Base-by-base conservation (phyloP, 192 early-diverging fungal genomes). In the Coemansia brasiliensis region DNA sequence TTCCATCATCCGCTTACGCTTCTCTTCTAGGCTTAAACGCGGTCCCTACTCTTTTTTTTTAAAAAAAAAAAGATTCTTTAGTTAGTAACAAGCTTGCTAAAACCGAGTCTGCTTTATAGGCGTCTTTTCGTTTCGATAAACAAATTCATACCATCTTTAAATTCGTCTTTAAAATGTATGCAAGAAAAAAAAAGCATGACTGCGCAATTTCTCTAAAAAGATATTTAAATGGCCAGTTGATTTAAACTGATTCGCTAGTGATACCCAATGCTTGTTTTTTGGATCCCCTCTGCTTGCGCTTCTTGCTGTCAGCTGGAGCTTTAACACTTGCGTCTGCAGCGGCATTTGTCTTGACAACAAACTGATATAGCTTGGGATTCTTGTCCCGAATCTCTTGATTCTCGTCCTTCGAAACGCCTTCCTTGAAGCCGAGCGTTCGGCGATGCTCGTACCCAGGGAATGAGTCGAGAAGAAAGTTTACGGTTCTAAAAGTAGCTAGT, bases 371-470 rank as follows among this genome's bases (percentile, higher is more conserved):
- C 64, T 87, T 83, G 12, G 88, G 85, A 1, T 67, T 67, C 59
- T 86, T 83, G 41, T 82, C 61, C 3, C 65, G 10, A 26, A 96
- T 93, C 69, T 98, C 94, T 44, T 82, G 83, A 68, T 98, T 98
- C 5, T 74, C 85, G 4, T 67, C 76, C 24, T 78, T 82, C 38
- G 89, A 92, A 13, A 90, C 35, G 0, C 91, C 91, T 22, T 94
- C 85, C 63, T 92, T 85, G 68, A 89, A 96, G 5, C 96, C 96
- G n/a, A 98, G 85, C 4, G 96, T 98, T 40, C 96, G 85, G 6
- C 95, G 84, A 81, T 98, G 96, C 61, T 85, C 81, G 60, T 98
- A 98, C 7, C 89, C 92, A 4, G 90, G 90, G 68, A 86, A 96
- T 45, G 83, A 68, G 3, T 67, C 64, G 3, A 87, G 73, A 16